Base-by-base conservation (phyloP, 805 yeast genomes). In the Candida awuae region DNA sequence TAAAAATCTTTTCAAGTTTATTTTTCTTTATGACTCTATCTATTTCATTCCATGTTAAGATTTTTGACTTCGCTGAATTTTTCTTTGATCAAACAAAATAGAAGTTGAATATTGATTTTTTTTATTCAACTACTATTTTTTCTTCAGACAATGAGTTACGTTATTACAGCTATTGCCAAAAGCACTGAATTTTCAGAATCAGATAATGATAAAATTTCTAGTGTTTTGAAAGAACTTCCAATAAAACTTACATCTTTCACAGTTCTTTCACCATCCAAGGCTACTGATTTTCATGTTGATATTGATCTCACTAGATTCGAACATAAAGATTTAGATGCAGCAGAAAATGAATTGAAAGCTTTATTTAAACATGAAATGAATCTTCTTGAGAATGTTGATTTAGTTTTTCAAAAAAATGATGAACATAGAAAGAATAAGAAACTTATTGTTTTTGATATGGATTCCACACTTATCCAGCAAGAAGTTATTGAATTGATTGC, bases 401-500 rank as follows among this genome's bases (percentile, higher is more conserved):
- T 72, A 16, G 52, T 71, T 9, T 57, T 71, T 22, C 78, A 73
- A 48, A 54, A 46, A 27, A 55, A 56, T 23, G 44, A 38, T 26
- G 36, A 28, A 1, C 43, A 39, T 34, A 65, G 68, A 56, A 60
- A 56, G 51, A 31, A 44, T 37, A 71, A 69, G 54, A 72, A 75
- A 52, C 66, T 92, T 35, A 79, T 84, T 45, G 84, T 94, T 9
- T 92, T 92, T 56, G 99, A 92, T 54, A 92, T 92, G 98, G 99
- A 92, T 65, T 87, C 97, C 0, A 92, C 99, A 0, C 66, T 92
- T 55, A 92, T 92, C 48, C 80, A 83, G 58, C 97, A 92, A 62
- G 99, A 92, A 62, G 97, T 92, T 29, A 92, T 92, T 50, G 99
- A 92, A 56, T 62, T 92, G 55, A 90, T 92, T 48, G 98, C 98